Base-by-base conservation (phyloP, 2,329 filamentous ascomycete genomes). In the Chaetomium sp. region DNA sequence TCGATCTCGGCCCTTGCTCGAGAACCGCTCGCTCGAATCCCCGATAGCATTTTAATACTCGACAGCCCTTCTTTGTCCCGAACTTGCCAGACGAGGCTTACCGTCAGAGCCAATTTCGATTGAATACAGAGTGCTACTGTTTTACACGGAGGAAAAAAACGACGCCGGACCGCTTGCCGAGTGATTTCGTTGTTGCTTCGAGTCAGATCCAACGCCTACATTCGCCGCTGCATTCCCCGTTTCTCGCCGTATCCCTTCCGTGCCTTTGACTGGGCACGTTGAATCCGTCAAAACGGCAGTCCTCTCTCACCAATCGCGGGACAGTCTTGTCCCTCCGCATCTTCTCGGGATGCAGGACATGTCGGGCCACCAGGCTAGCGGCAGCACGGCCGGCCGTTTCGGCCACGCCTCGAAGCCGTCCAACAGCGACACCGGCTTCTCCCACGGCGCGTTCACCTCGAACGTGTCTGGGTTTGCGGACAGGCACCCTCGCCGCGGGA, bases 281-380 rank as follows among this genome's bases (percentile, higher is more conserved):
- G 76, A 77, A 79, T 81, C 69, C 64, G 74, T 79, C 86, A 91
- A 81, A 82, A 91, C 87, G 87, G 87, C 88, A 79, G 84, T 89
- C 71, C 77, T 90, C 78, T 87, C 87, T 73, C 84, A 86, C 74
- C 78, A 79, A 73, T 76, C 83, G 76, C 84, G 87, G 88, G 89
- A 92, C 88, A 87, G 79, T 73, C 82, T 89, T 78, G 85, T 89
- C 86, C 89, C 87, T 76, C 86, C 87, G 80, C 87, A 91, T 79
- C 80, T 90, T 70, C 84, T 92, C 77, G 85, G 84, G 75, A 96
- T 96, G 91, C 91, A 95, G 82, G 88, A 89, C 74, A 84, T 89
- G 74, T 85, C 88, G 67, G 78, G 79, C 64, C 77, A 80, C 64
- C 80, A 81, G 63, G 77, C 79, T 55, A 82, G 76, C 68, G 79